A percentile compares a stretch with the other conserved stretches of the same genome.
These are phyloP conservation scores for Penicillium sp. DNA, from an alignment of 2,329 filamentous ascomycete species.

Conservation along the genomic window DNA sequence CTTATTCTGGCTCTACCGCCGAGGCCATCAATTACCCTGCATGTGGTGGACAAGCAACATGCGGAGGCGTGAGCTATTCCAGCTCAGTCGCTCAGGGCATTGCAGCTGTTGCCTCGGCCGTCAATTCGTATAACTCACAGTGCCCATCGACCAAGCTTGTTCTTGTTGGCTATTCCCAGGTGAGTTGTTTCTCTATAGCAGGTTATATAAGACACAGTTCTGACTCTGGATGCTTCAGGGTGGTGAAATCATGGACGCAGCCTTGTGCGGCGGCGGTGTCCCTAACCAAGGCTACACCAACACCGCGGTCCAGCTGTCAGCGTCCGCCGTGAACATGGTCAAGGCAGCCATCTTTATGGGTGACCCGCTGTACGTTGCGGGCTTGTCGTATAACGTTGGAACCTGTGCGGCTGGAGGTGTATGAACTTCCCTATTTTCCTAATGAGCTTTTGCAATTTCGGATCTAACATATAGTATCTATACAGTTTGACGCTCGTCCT, in stretches of 20 bases:
- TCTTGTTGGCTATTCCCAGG: slow-evolving; percentile 63
- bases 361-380: slow-evolving; percentile 57
- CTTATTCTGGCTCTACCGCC: slow-evolving; percentile 53
- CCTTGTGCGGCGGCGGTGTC: slow-evolving; percentile 59
- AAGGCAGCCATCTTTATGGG: slow-evolving; percentile 67
- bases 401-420: slow-evolving; percentile 60
- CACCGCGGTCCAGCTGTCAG: slow-evolving; percentile 46
- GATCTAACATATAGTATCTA: background rate
- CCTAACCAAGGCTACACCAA: slow-evolving; percentile 48
- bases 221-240: slow-evolving; percentile 42
- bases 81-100: slow-evolving; percentile 60
- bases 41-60: slow-evolving; percentile 60
- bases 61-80: slow-evolving; percentile 60
- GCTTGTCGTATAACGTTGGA: slow-evolving; percentile 60
- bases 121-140: slow-evolving; percentile 57
- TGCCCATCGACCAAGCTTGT: slow-evolving; percentile 61
- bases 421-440: slow-evolving; percentile 35
- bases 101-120: slow-evolving; percentile 57
- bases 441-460: background rate
- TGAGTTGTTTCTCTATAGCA: slow-evolving; percentile 26
- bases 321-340: slow-evolving; percentile 54
- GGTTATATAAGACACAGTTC: background rate
- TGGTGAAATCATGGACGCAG: slow-evolving; percentile 63
- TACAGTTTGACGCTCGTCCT: slow-evolving; percentile 61
- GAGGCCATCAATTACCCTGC: slow-evolving; percentile 62